These are phyloP conservation scores for Sesbania bispinosa DNA, from an alignment of 306 rosid species.

Conservation along the genomic window DNA sequence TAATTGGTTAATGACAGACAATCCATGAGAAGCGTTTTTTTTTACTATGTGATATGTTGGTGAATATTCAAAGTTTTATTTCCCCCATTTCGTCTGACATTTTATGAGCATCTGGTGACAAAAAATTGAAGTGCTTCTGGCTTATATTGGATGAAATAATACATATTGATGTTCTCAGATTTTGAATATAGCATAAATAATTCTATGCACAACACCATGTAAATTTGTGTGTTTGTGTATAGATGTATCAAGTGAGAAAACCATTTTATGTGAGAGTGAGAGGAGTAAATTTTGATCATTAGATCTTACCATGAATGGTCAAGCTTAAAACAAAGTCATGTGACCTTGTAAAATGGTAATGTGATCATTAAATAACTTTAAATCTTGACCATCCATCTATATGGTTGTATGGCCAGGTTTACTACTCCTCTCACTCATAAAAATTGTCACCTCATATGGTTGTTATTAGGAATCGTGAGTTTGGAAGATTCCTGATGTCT, in stretches of 20 bases:
- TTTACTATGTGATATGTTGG: not conserved
- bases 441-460: too few species aligned
- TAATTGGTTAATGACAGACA: slow-evolving; percentile 9
- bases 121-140: slow-evolving; percentile 12
- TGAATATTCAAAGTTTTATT: not conserved
- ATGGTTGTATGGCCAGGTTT: too few species aligned
- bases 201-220: not conserved
- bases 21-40: not conserved
- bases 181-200: not conserved
- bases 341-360: too few species aligned
- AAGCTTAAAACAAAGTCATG: too few species aligned
- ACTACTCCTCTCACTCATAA: too few species aligned
- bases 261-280: too few species aligned
- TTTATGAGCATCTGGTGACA: not conserved
- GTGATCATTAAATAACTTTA: too few species aligned
- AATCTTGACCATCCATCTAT: too few species aligned
- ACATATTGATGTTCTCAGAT: not conserved
- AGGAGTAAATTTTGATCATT: too few species aligned
- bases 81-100: slow-evolving; percentile 5
- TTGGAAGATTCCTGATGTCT: slow-evolving; percentile 8
- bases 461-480: not conserved
- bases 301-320: too few species aligned
- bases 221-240: too few species aligned
- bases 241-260: too few species aligned
- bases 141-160: not conserved